A percentile compares a stretch with the other conserved stretches of the same genome.
phyloP scores from a whole-genome alignment of 345 rosid species.

The Toxicodendron radicans region DNA sequence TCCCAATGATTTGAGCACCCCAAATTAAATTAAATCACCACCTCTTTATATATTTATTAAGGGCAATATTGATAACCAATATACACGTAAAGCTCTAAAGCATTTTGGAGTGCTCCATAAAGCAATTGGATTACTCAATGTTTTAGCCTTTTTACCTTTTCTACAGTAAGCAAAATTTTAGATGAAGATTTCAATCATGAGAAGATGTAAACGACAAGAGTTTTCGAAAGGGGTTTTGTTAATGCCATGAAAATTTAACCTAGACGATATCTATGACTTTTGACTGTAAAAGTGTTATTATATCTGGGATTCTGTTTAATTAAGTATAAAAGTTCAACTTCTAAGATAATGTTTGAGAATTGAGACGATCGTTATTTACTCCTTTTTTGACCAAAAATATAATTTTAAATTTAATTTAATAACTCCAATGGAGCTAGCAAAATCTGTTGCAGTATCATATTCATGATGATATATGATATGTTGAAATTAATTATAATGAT shows the following conservation, averaged over 20 bases:
- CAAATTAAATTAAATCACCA: conserved; percentile 11
- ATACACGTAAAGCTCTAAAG: conserved; percentile 14
- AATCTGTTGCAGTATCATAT: not conserved
- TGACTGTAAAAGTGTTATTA: conserved; percentile 23
- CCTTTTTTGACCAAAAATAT: conserved; percentile 22
- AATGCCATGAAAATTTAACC: not conserved
- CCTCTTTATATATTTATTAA: conserved; percentile 12
- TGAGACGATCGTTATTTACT: not conserved
- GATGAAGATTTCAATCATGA: conserved; percentile 9
- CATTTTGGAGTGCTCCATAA: conserved; percentile 22
- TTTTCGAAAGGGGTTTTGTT: not conserved
- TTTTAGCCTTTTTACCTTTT: not conserved
- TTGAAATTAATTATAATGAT: no score
- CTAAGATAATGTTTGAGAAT: conserved; percentile 8
- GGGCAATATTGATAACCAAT: conserved; percentile 12
- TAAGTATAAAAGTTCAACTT: not conserved
- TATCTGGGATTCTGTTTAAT: not conserved
- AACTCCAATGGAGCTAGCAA: not conserved
- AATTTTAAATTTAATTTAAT: not conserved
- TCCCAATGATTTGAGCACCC: conserved; percentile 37
- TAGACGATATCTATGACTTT: conserved; percentile 38
- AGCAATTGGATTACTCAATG: not conserved
- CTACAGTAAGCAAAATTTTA: not conserved
- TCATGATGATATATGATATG: no score
- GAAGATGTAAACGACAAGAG: conserved; percentile 10